Base-by-base conservation (phyloP, 192 early-diverging fungal species). In the Backusella psychrophila region DNA sequence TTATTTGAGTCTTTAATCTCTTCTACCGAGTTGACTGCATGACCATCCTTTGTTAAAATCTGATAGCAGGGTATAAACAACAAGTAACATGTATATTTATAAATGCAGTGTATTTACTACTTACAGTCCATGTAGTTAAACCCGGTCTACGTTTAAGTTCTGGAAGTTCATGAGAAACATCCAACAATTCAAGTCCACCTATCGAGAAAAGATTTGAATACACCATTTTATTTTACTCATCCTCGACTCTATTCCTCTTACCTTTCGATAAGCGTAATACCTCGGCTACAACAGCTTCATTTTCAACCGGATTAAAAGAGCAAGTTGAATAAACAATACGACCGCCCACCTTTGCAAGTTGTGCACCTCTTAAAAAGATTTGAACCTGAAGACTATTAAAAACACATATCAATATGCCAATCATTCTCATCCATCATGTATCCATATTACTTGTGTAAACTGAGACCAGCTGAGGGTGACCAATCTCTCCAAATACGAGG, bases 241-340 rank as follows among this genome's bases (percentile, higher is more conserved):
- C 5, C 8, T 56, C n/a, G 9, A 39, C 9, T 21, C 9, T 21
- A 29, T 63, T 0, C 12, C 12, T 11, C 12, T 4, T 63, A 63
- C 56, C 90, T 42, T 87, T 85, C 63, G 83, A 76, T 44, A 83
- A 71, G 74, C 84, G 89, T 81, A 98, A 83, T 21, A 93, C 88
- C 65, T 92, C 93, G 26, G 93, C 95, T 0, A 98, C 93, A 67
- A 98, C 96, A 9, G 96, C 95, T 84, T 99, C 96, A 77, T 98
- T 97, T 82, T 98, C 97, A 71, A 98, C 83, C 14, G 98, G 97
- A 84, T 99, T 99, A 81, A 99, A 92, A 34, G 96, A 95, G 87
- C 98, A 99, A 1, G 98, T 99, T 63, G 96, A 97, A 80, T 98
- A 99, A 0, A 99, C 98, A 72, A 99, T 86, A 36, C 95, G 88